These are phyloP conservation scores for Sarocladium brachiariae DNA, from an alignment of 2,329 filamentous ascomycete genomes.

Conservation along the genomic window DNA sequence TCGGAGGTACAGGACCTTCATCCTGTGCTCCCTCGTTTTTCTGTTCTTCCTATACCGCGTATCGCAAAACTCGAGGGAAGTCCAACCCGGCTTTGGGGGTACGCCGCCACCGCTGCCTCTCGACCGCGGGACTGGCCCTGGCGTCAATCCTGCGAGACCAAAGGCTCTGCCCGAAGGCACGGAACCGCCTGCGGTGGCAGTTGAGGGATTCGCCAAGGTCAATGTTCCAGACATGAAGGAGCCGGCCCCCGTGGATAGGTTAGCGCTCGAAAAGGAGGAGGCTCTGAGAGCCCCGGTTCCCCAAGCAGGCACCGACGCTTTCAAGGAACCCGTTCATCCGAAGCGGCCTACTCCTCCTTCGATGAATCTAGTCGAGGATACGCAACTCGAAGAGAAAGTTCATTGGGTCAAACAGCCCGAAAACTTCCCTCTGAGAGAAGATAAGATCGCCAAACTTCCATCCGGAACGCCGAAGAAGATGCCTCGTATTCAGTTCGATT, in stretches of 20 bases:
- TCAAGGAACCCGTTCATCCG: constrained; percentile 21
- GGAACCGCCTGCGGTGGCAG: neutral
- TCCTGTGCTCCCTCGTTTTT: constrained; percentile 47
- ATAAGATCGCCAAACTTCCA: constrained; percentile 69
- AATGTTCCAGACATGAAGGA: constrained; percentile 11
- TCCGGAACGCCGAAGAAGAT: constrained; percentile 62
- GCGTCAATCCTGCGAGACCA: neutral
- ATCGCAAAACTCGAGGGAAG: constrained; percentile 32
- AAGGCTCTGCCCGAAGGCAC: neutral
- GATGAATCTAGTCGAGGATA: neutral
- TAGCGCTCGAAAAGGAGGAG: constrained; percentile 2
- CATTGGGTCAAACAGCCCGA: constrained; percentile 73
- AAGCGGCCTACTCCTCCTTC: constrained; percentile 12
- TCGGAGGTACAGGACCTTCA: constrained; percentile 55
- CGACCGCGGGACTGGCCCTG: neutral
- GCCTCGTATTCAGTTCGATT: constrained; percentile 69
- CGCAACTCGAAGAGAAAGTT: constrained; percentile 23
- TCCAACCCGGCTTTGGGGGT: neutral
- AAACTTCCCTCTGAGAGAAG: constrained; percentile 66
- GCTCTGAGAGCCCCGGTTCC: neutral
- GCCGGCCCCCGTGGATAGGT: neutral
- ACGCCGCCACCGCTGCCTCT: constrained; percentile 7
- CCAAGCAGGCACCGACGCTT: neutral
- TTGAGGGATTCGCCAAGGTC: constrained; percentile 9
- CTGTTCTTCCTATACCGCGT: constrained; percentile 48